Evolutionary conservation across 1,284 basidiomycete species (phyloP), one percentile per base, ranked within the genome.

Genomic region (Schizopora paradoxa): DNA sequence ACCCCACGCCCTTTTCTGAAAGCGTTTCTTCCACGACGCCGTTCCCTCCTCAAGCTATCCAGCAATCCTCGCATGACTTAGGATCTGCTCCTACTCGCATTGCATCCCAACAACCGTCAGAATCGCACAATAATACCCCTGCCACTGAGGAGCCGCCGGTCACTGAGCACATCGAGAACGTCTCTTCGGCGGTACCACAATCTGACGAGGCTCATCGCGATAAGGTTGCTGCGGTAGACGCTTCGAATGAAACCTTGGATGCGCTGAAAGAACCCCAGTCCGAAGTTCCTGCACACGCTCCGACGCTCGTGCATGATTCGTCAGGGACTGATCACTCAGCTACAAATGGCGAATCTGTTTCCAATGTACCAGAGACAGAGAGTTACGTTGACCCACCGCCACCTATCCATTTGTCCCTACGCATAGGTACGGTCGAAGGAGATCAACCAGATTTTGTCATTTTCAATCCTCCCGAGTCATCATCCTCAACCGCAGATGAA

Each of bases 401-500:
- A 37, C 83, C 84, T 13, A 79, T 87, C 36, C 64, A 84, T 35
- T 58, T 87, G 25, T 72, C 76, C 14, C 56, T 85, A 16, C 45
- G 44, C 16, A 41, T 51, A 19, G 37, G 45, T 8, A 52, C 60
- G 22, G 56, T 64, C 45, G 61, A 66, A 42, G 59, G 65, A 31
- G 69, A 71, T 35, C 64, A 66, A 23, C 56, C 66, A 28, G 65
- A 70, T 31, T 69, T 71, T 54, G 73, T 66, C 49, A 65, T 87
- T 28, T 87, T 87, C 65, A 86, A 79, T 57, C 66, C 70, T 33
- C 71, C 69, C 36, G 49, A 51, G 18, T 28, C 22, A 28, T n/a
- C 23, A 19, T 36, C 42, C 26, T 22, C 33, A n/a, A n/a, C 25
- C 25, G 22, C 33, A 2, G 49, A 51, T 25, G 49, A 51, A 33